Evolutionary conservation across 192 early-diverging fungal genomes (phyloP).

Genomic region (Umbelopsis vinacea): DNA sequence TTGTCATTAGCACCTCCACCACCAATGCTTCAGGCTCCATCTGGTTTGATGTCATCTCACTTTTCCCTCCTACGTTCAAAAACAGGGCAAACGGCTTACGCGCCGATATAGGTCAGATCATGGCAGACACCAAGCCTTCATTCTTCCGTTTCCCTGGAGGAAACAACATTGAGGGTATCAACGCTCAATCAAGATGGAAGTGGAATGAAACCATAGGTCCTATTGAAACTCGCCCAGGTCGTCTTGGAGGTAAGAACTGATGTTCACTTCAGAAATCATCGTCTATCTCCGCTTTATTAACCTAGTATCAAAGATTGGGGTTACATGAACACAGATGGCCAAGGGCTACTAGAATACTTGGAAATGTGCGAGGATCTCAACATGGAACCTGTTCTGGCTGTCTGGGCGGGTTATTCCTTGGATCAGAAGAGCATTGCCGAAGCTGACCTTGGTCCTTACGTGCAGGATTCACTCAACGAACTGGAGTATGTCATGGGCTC

Average conservation of each 20-base stretch:
- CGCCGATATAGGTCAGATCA: constrained; percentile 19
- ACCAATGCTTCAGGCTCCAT: constrained; percentile 11
- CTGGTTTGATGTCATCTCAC: constrained; percentile 29
- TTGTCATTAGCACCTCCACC: constrained; percentile 7
- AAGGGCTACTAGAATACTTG: constrained; percentile 32
- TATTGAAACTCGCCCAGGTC: constrained; percentile 30
- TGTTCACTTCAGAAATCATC: not conserved
- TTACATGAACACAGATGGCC: constrained; percentile 29
- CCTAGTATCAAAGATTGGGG: constrained; percentile 14
- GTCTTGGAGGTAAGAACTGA: constrained; percentile 17
- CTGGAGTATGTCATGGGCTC: constrained; percentile 33
- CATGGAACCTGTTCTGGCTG: constrained; percentile 27
- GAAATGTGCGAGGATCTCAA: constrained; percentile 31
- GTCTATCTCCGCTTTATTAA: not conserved
- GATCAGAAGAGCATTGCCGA: constrained; percentile 20
- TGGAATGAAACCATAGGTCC: constrained; percentile 38
- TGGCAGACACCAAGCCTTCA: constrained; percentile 21
- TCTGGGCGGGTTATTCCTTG: constrained; percentile 29
- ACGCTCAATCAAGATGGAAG: constrained; percentile 19
- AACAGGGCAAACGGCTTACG: constrained; percentile 28
- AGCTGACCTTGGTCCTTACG: constrained; percentile 27
- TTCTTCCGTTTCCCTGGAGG: constrained; percentile 38
- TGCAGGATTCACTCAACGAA: constrained; percentile 29
- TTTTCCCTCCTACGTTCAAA: constrained; percentile 35
- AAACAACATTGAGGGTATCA: constrained; percentile 30